Conservation (phyloP, 2,329 filamentous ascomycete genomes). For the Penicillium janthinellum region DNA sequence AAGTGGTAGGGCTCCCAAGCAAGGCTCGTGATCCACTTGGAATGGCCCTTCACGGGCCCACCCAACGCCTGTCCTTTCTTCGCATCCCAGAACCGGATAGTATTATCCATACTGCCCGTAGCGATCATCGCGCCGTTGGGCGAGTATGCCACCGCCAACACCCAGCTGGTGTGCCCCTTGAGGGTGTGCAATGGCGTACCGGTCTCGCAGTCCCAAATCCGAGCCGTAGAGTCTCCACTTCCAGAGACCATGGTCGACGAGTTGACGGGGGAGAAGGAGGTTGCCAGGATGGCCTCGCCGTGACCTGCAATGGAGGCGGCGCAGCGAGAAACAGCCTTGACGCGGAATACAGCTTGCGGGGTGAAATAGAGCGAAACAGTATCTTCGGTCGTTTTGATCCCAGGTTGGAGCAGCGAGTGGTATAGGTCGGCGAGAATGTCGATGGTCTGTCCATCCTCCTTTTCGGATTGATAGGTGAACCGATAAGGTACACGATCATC, state of each 20-base stretch:
- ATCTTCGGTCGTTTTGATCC: conserved; percentile 61
- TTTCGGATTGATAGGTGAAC: conserved; percentile 59
- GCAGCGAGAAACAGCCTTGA: conserved; percentile 88
- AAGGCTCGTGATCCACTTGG: conserved; percentile 84
- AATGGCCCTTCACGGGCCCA: conserved; percentile 76
- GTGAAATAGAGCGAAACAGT: conserved; percentile 65
- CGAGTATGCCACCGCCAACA: conserved; percentile 82
- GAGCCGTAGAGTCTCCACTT: conserved; percentile 84
- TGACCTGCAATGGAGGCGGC: conserved; percentile 87
- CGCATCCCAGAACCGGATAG: conserved; percentile 86
- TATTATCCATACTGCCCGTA: conserved; percentile 91
- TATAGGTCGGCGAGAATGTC: conserved; percentile 53
- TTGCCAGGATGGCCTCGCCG: conserved; percentile 83
- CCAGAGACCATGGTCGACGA: conserved; percentile 82
- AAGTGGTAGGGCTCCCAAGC: conserved; percentile 93
- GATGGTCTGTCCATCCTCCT: conserved; percentile 40
- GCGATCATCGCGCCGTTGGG: conserved; percentile 80
- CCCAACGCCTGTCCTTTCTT: conserved; percentile 75
- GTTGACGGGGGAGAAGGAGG: conserved; percentile 78
- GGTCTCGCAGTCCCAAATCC: conserved; percentile 94
- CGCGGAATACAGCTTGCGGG: conserved; percentile 90
- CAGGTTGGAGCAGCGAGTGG: conserved; percentile 54
- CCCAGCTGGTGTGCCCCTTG: conserved; percentile 87
- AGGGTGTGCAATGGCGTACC: conserved; percentile 85
- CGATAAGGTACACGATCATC: conserved; percentile 67